Evolutionary conservation across 2,329 filamentous ascomycete species (phyloP).

Genomic region (Aspergillus sp.): DNA sequence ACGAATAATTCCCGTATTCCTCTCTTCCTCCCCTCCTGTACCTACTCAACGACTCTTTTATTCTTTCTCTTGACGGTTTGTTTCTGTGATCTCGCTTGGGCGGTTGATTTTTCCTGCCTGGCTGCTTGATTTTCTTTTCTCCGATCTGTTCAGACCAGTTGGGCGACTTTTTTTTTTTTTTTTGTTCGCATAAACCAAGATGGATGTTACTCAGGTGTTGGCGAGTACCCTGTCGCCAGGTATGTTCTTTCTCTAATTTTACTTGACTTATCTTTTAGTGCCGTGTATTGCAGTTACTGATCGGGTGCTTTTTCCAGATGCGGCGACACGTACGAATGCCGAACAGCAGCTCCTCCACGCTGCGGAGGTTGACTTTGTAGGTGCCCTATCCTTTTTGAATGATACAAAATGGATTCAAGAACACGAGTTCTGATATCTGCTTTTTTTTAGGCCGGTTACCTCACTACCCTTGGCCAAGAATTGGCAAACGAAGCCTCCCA

Average conservation of each 20-base stretch:
- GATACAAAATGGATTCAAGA: background rate
- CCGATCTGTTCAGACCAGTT: slow-evolving; percentile 1
- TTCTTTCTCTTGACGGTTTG: slow-evolving; percentile 9
- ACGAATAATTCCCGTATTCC: slow-evolving; percentile 12
- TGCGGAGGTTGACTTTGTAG: slow-evolving; percentile 91
- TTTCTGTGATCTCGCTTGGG: slow-evolving; percentile 4
- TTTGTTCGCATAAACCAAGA: slow-evolving; percentile 45
- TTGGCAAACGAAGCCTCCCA: slow-evolving; percentile 83
- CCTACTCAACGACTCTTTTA: slow-evolving; percentile 16
- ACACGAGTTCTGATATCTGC: background rate
- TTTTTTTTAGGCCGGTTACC: slow-evolving; percentile 69
- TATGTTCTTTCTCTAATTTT: slow-evolving; percentile 36
- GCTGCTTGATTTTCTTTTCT: slow-evolving; percentile 13
- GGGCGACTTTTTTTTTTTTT: slow-evolving; percentile 9
- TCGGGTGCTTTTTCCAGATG: slow-evolving; percentile 54
- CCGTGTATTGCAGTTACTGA: slow-evolving; percentile 17
- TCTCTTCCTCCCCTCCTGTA: slow-evolving; percentile 4
- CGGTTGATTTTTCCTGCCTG: slow-evolving; percentile 8
- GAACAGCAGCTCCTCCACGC: slow-evolving; percentile 92
- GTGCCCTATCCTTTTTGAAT: slow-evolving; percentile 27
- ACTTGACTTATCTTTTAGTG: slow-evolving; percentile 24
- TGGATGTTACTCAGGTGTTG: slow-evolving; percentile 98
- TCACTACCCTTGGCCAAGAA: slow-evolving; percentile 85
- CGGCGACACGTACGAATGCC: slow-evolving; percentile 77
- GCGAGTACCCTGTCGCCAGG: slow-evolving; percentile 92